phyloP scores from a whole-genome alignment of 768 basidiomycete genomes.

The Mrakia blollopis region DNA sequence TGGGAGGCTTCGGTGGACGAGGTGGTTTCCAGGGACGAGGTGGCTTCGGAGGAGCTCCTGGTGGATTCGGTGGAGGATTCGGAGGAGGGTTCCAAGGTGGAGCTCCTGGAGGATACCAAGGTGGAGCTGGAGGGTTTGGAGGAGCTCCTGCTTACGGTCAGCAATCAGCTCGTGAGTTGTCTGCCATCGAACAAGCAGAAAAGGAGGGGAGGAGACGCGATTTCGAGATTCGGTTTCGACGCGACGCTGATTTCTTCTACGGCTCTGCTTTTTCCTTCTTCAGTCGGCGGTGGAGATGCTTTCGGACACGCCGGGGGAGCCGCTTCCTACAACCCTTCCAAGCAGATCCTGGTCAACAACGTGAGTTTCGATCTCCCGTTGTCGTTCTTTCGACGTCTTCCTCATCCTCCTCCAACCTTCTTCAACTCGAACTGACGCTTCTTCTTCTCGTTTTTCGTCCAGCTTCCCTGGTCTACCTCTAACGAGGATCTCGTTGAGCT shows the following conservation, averaged over 20 bases:
- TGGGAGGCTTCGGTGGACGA: constrained; percentile 14
- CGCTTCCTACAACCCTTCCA: constrained; percentile 52
- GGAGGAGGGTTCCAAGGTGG: constrained; percentile 52
- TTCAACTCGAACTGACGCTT: background rate
- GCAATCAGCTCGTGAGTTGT: background rate
- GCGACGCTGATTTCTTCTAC: background rate
- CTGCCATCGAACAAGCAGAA: background rate
- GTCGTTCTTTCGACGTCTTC: background rate
- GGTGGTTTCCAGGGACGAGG: constrained; percentile 49
- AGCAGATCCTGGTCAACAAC: constrained; percentile 98
- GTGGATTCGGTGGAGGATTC: constrained; percentile 46
- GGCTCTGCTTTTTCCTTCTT: background rate
- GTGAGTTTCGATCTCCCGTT: constrained; percentile 54
- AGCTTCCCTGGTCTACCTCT: constrained; percentile 98
- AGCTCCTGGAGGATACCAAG: constrained; percentile 51
- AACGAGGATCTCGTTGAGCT: constrained; percentile 97
- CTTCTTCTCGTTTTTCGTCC: background rate
- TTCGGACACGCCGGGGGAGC: constrained; percentile 71
- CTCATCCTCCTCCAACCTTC: too few species aligned
- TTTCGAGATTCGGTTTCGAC: background rate
- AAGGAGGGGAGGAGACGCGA: background rate
- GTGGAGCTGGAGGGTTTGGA: constrained; percentile 38
- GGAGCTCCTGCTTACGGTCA: constrained; percentile 46
- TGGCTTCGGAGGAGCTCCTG: constrained; percentile 41
- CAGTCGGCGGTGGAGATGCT: constrained; percentile 61